phyloP scores from a whole-genome alignment of 352 stramenopile genomes.

The Pythium volutum region DNA sequence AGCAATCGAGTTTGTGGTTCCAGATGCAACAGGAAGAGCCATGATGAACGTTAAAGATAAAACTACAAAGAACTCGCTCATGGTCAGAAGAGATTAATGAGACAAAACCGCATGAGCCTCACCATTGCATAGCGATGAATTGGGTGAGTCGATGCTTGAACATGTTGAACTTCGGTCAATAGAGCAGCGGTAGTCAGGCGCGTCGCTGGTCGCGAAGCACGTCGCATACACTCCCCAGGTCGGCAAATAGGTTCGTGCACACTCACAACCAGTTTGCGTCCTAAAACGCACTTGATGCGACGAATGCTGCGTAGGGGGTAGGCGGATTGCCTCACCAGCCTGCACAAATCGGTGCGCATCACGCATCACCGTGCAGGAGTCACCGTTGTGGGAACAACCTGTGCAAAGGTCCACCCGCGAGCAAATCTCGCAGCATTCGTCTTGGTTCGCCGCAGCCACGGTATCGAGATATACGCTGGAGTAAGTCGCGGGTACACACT shows the following conservation, averaged over 20 bases:
- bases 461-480: slow-evolving; percentile 8
- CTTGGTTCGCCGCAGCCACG: neutral
- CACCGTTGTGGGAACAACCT: slow-evolving; percentile 12
- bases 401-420: slow-evolving; percentile 10
- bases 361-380: slow-evolving; percentile 15
- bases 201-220: slow-evolving; percentile 8
- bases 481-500: slow-evolving; percentile 1
- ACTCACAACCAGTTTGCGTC: slow-evolving; percentile 18
- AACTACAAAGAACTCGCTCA: slow-evolving; percentile 8
- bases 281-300: slow-evolving; percentile 9
- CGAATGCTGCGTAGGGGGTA: neutral
- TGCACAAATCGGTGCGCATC: neutral
- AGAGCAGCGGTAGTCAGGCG: slow-evolving; percentile 12
- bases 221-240: neutral
- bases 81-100: neutral
- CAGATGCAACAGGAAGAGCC: neutral
- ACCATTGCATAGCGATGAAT: slow-evolving; percentile 18
- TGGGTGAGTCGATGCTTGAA: neutral
- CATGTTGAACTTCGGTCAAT: slow-evolving; percentile 11
- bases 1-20: neutral
- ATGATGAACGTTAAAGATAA: slow-evolving; percentile 14
- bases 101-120: neutral
- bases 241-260: slow-evolving; percentile 10
- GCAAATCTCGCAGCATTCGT: slow-evolving; percentile 18
- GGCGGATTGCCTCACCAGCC: neutral